Base-by-base conservation (phyloP, 1,284 basidiomycete species). In the Calocybe gambosa region DNA sequence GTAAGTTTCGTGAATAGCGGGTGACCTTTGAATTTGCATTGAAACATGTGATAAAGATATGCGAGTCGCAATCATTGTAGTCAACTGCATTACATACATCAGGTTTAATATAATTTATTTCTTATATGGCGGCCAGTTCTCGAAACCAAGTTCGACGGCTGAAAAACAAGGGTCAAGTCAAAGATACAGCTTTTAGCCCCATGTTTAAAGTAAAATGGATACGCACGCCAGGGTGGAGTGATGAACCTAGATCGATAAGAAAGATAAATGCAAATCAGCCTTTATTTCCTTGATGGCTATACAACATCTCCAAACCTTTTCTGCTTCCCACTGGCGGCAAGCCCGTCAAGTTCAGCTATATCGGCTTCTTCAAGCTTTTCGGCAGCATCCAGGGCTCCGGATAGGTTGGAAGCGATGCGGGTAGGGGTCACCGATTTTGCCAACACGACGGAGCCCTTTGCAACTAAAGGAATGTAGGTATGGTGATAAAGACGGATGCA, bases 401-500 rank as follows among this genome's bases (percentile, higher is more conserved):
- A 67, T 45, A 85, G 63, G 68, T 94, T 93, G 9, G 78, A 67
- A 31, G 73, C 68, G 62, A 93, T 89, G 45, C 92, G 82, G 31
- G 73, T 61, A 28, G 80, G 78, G 0, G 80, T 93, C 42, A 90
- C 86, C 19, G 80, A 89, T 68, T 89, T 90, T 9, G 87, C 80
- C 25, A 92, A 72, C 21, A 80, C 77, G 21, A 87, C 73, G 46
- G 80, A 70, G 40, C 75, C 76, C 62, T 83, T 85, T 8, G 74
- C 68, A 45, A 85, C 83, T 84, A 45, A 6, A 3, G 4, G 13
- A 35, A 36, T 34, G 16, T n/a, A 18, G 13, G n/a, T n/a, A n/a
- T n/a, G n/a, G n/a, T n/a, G n/a, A n/a, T n/a, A n/a, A n/a, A n/a
- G n/a, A n/a, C 34, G 8, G 45, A 4, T 36, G 39, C 15, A 39